Evolutionary conservation across 805 yeast genomes (phyloP).

Genomic region (Hanseniaspora lindneri): DNA sequence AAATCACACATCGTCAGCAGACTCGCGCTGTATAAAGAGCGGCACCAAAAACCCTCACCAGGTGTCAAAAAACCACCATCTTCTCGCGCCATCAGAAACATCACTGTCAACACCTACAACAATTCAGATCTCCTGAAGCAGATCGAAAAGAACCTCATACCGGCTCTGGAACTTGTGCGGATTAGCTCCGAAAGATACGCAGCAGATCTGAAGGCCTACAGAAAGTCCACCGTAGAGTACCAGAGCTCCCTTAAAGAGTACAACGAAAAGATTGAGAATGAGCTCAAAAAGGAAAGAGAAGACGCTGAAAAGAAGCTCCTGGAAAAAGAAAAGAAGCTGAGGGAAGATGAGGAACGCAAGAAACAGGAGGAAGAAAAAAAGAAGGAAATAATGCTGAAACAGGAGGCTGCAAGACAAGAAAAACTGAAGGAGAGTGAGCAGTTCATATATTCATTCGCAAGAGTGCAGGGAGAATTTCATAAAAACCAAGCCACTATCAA

Average conservation of each 20-base stretch:
- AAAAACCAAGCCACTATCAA: conserved; percentile 41
- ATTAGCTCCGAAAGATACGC: neutral
- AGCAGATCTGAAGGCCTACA: neutral
- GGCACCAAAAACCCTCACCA: neutral
- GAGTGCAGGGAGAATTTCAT: conserved; percentile 35
- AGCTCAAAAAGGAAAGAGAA: conserved; percentile 20
- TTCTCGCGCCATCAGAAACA: neutral
- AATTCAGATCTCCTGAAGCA: neutral
- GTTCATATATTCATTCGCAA: conserved; percentile 28
- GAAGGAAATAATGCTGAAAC: conserved; percentile 20
- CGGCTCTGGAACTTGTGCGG: conserved; percentile 6
- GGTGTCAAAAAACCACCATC: neutral
- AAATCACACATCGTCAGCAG: neutral
- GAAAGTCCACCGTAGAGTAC: conserved; percentile 18
- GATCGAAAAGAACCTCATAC: conserved; percentile 9
- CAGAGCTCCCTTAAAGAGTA: conserved; percentile 24
- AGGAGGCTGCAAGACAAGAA: conserved; percentile 18
- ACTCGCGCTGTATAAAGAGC: neutral
- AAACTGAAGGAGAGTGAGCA: conserved; percentile 20
- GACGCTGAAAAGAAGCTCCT: conserved; percentile 18
- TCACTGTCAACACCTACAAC: neutral
- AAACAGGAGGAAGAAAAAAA: conserved; percentile 24
- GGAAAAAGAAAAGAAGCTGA: conserved; percentile 16
- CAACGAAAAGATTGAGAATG: conserved; percentile 21
- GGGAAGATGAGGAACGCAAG: conserved; percentile 21